These are phyloP conservation scores for Alternaria burnsii DNA, from an alignment of 2,329 filamentous ascomycete genomes.

Conservation along the genomic window DNA sequence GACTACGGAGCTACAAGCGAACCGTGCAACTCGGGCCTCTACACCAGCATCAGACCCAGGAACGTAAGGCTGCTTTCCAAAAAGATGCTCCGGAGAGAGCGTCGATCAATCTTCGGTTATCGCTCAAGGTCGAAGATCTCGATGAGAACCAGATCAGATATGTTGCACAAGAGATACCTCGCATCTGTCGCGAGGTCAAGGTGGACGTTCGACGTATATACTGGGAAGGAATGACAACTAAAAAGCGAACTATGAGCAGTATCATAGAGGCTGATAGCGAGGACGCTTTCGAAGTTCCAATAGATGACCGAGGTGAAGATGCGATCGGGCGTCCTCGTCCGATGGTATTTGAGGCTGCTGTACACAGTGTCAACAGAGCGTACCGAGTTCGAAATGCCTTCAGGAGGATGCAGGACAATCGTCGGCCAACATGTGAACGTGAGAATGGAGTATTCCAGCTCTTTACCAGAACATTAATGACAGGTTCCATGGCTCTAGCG, in stretches of 20 bases:
- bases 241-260: not conserved
- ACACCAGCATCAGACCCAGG: not conserved
- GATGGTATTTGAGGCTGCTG: not conserved
- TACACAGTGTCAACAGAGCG: not conserved
- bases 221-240: not conserved
- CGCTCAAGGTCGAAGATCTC: not conserved
- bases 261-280: not conserved
- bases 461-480: not conserved
- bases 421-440: not conserved
- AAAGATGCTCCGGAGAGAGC: not conserved
- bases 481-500: not conserved
- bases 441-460: not conserved
- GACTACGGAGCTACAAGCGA: not conserved
- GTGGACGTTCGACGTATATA: not conserved
- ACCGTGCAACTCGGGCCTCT: not conserved
- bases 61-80: not conserved
- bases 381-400: not conserved
- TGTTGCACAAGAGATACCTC: not conserved
- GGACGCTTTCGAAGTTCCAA: not conserved
- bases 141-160: not conserved
- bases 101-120: not conserved
- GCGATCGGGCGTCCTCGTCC: not conserved
- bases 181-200: not conserved
- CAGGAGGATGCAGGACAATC: not conserved
- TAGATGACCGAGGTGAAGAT: not conserved